Base-by-base conservation (phyloP, 176 grass and related monocot species). In the Rhipidocladum racemiflorum region DNA sequence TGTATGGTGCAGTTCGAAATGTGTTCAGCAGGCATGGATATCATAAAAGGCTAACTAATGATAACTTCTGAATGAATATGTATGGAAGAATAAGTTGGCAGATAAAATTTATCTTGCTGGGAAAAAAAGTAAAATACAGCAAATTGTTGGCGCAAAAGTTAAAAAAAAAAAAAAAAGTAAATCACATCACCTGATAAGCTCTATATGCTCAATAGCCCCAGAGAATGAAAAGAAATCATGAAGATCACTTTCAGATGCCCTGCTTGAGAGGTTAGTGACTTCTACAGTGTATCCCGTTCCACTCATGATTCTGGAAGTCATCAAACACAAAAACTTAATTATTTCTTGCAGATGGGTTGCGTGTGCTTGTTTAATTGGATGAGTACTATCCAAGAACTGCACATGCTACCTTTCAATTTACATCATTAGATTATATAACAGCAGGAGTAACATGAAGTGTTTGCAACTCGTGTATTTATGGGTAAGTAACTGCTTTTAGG, bases 141-240 rank as follows among this genome's bases (percentile, higher is more conserved):
- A 45, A 32, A 76, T 24, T 29, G 23, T 21, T 4, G 10, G 21
- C 24, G 6, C 7, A 55, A 59, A 20, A 20, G 46, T 49, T 10
- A 43, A 35, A 51, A 21, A 56, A 51, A 14, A 43, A 35, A 51
- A 21, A 56, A 51, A 15, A 65, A 13, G 15, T 29, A 60, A 74
- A 42, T 16, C 43, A 20, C n/a, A 54, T 46, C 42, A 98, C 96
- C 96, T 95, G 89, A 95, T 89, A 53, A 98, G 86, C 53, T 98
- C 92, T 80, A 98, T 72, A 80, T 95, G 87, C 75, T 98, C 96
- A 85, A 98, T 92, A 88, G 96, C 70, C 62, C 96, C 96, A 72
- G 88, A 98, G 89, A 98, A 98, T 20, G 92, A 91, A 84, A 98
- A 98, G 91, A 98, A 98, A 23, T 93, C 90, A 63, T 90, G 87